Evolutionary conservation across 1,284 basidiomycete genomes (phyloP).

Genomic region (Naganishia sp.): DNA sequence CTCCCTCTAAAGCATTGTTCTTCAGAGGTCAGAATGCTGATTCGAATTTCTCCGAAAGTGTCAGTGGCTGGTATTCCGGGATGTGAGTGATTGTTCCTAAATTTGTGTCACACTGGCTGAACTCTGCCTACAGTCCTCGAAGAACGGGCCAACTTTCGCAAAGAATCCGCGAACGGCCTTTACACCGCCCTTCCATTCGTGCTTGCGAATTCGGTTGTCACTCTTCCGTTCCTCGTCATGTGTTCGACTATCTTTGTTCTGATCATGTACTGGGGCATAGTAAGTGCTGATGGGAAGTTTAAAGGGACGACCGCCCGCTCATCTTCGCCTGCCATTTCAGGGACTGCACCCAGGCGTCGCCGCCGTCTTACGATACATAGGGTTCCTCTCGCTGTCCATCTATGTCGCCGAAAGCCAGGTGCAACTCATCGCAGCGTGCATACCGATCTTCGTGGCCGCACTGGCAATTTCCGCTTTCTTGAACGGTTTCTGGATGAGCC

Average conservation of each 20-base stretch:
- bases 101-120: not conserved
- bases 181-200: constrained; percentile 43
- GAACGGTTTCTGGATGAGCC: constrained; percentile 65
- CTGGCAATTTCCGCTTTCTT: constrained; percentile 60
- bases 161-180: constrained; percentile 49
- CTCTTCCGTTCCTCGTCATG: constrained; percentile 48
- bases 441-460: constrained; percentile 64
- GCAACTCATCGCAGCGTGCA: not conserved
- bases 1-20: not conserved
- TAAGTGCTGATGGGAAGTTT: constrained; percentile 11
- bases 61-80: constrained; percentile 51
- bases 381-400: constrained; percentile 61
- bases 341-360: constrained; percentile 59
- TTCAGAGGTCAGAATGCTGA: not conserved
- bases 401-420: constrained; percentile 54
- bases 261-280: constrained; percentile 35
- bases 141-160: constrained; percentile 48
- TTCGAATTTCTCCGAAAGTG: constrained; percentile 23
- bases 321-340: constrained; percentile 33
- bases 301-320: no score
- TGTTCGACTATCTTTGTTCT: constrained; percentile 41
- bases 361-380: constrained; percentile 61
- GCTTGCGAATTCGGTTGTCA: constrained; percentile 45
- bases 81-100: constrained; percentile 21
- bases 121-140: constrained; percentile 44